phyloP scores from a whole-genome alignment of 768 basidiomycete genomes.

The Tephrocybe rancida region DNA sequence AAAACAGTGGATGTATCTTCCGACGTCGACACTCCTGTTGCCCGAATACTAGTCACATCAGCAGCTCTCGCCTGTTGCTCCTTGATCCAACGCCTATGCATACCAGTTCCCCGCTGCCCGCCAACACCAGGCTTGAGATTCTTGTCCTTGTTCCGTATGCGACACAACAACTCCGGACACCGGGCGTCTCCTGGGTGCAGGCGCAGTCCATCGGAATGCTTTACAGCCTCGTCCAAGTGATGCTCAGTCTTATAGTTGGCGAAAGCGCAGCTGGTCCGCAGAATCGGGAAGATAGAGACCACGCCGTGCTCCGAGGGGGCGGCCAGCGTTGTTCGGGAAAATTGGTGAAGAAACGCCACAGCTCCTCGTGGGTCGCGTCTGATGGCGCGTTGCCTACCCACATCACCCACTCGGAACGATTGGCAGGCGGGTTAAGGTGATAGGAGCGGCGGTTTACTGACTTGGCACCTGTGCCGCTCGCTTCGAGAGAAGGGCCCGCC shows the following conservation, averaged over 20 bases:
- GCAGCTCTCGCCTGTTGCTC: constrained; percentile 49
- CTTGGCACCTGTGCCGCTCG: constrained; percentile 23
- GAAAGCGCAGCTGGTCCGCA: constrained; percentile 93
- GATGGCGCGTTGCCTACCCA: constrained; percentile 93
- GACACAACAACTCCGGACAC: constrained; percentile 82
- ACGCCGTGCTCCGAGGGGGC: constrained; percentile 50
- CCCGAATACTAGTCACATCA: not conserved
- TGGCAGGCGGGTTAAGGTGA: constrained; percentile 70
- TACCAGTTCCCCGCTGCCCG: constrained; percentile 82
- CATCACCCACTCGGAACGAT: constrained; percentile 92
- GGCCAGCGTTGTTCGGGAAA: constrained; percentile 17
- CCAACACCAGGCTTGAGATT: constrained; percentile 91
- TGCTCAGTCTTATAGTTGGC: constrained; percentile 78
- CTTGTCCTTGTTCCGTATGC: constrained; percentile 78
- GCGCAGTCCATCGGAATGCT: constrained; percentile 68
- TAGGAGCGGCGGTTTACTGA: constrained; percentile 52
- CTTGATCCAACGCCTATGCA: constrained; percentile 84
- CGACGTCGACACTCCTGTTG: constrained; percentile 16
- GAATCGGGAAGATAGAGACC: constrained; percentile 87
- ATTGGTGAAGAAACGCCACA: constrained; percentile 81
- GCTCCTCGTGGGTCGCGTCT: constrained; percentile 81
- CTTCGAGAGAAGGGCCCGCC: constrained; percentile 4
- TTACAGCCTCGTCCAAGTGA: constrained; percentile 67
- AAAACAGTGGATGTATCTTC: constrained; percentile 30
- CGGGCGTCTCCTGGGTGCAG: constrained; percentile 72